Percentiles rank a stretch among this genome's conserved stretches.
phyloP scores from a whole-genome alignment of 345 rosid species.

The Ailanthus altissimus region DNA sequence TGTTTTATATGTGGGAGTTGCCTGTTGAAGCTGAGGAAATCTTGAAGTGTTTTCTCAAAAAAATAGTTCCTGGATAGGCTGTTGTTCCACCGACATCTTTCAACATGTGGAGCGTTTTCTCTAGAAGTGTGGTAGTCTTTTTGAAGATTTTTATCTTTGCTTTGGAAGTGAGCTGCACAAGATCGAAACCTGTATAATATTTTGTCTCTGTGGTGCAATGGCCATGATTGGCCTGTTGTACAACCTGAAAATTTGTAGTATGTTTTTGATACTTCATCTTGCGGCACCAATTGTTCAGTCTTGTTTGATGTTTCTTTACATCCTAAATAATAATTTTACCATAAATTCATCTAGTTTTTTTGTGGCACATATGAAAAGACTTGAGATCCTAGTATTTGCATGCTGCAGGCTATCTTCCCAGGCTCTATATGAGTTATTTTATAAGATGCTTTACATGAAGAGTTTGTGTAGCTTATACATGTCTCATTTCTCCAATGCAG shows the following conservation, averaged over 20 bases:
- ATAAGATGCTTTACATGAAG: not conserved
- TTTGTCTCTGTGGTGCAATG: not conserved
- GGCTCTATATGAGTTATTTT: not conserved
- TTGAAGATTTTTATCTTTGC: not conserved
- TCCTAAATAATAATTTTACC: not conserved
- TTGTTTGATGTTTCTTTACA: not conserved
- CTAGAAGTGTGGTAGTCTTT: not conserved
- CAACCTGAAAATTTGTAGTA: not conserved
- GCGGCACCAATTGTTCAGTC: not conserved
- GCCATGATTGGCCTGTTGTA: not conserved
- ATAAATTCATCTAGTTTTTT: not conserved
- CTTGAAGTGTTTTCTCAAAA: not conserved
- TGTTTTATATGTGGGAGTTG: not conserved
- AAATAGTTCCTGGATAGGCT: not conserved
- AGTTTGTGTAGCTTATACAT: slow-evolving; percentile 5
- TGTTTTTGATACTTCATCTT: not conserved
- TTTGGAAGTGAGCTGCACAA: not conserved
- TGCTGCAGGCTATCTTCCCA: not conserved
- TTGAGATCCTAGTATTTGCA: not conserved
- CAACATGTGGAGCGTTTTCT: not conserved
- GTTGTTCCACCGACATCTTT: not conserved
- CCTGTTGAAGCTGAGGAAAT: slow-evolving; percentile 3
- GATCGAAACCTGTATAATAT: not conserved
- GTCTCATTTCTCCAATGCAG: slow-evolving; percentile 42
- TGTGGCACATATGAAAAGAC: not conserved